Evolutionary conservation across 2,329 filamentous ascomycete species (phyloP).

Genomic region (Fusarium sp.): DNA sequence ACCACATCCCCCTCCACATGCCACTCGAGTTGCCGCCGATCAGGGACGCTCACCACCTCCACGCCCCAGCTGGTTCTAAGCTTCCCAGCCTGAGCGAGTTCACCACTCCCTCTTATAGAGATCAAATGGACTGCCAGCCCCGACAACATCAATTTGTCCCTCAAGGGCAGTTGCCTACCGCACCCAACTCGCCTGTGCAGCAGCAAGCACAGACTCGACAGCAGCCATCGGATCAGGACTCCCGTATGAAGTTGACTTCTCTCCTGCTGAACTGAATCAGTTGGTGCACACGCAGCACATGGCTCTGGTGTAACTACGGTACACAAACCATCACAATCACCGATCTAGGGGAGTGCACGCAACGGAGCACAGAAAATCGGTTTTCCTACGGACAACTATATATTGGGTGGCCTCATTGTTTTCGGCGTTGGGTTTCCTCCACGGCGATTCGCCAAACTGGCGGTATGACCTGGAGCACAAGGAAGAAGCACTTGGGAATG

Average conservation of each 20-base stretch:
- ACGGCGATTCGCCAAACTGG: background rate
- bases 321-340: background rate
- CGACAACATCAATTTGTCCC: conserved; percentile 21
- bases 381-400: background rate
- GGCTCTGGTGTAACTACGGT: background rate
- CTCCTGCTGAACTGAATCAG: conserved; percentile 28
- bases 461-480: background rate
- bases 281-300: background rate
- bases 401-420: background rate
- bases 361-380: background rate
- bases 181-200: conserved; percentile 44
- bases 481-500: conserved; percentile 5
- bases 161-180: conserved; percentile 42
- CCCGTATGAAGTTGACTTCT: conserved; percentile 41
- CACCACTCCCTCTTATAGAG: conserved; percentile 20
- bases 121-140: conserved; percentile 21
- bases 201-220: conserved; percentile 28
- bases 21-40: conserved; percentile 58
- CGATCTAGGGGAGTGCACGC: background rate
- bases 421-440: background rate
- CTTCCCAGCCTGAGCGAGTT: conserved; percentile 47
- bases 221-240: conserved; percentile 28
- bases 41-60: conserved; percentile 9
- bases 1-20: conserved; percentile 50
- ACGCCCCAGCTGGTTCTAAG: conserved; percentile 26